Percentiles rank a stretch among this genome's conserved stretches.
Conservation (phyloP, 768 basidiomycete genomes). For the Amanita rimosa region DNA sequence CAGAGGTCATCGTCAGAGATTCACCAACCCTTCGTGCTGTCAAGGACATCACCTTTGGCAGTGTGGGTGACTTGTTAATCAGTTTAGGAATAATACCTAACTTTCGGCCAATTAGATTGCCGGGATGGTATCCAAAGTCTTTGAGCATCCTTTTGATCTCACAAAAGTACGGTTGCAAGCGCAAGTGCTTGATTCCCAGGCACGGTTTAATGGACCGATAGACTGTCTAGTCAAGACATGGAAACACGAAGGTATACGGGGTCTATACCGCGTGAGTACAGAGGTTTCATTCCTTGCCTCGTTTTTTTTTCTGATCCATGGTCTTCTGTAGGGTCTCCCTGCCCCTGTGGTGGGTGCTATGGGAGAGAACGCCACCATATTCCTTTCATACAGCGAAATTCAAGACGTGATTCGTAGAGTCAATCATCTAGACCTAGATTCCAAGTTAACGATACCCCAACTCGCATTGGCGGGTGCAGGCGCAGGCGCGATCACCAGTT, state of each 20-base stretch:
- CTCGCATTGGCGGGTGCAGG: slow-evolving; percentile 76
- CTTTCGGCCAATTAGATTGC: slow-evolving; percentile 38
- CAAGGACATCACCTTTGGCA: slow-evolving; percentile 38
- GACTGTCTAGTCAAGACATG: slow-evolving; percentile 86
- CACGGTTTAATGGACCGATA: slow-evolving; percentile 71
- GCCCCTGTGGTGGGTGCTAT: slow-evolving; percentile 90
- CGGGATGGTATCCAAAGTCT: slow-evolving; percentile 77
- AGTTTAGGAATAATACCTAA: not conserved
- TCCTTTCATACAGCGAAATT: slow-evolving; percentile 77
- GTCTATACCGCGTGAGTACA: slow-evolving; percentile 72
- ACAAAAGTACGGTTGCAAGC: slow-evolving; percentile 88
- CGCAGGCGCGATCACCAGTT: slow-evolving; percentile 80
- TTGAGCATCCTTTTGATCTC: slow-evolving; percentile 90
- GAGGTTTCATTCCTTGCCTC: not conserved
- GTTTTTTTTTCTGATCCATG: not conserved
- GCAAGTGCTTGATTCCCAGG: slow-evolving; percentile 63
- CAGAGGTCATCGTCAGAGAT: slow-evolving; percentile 11
- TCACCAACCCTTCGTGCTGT: slow-evolving; percentile 21
- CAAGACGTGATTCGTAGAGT: slow-evolving; percentile 45
- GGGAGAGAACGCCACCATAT: slow-evolving; percentile 86
- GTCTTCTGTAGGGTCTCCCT: slow-evolving; percentile 63
- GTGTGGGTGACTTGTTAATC: slow-evolving; percentile 22
- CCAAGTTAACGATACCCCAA: slow-evolving; percentile 53
- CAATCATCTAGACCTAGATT: slow-evolving; percentile 21
- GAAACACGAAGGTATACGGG: slow-evolving; percentile 68